These are phyloP conservation scores for Tolypocladium cylindrosporum DNA, from an alignment of 2,329 filamentous ascomycete species.

Conservation along the genomic window DNA sequence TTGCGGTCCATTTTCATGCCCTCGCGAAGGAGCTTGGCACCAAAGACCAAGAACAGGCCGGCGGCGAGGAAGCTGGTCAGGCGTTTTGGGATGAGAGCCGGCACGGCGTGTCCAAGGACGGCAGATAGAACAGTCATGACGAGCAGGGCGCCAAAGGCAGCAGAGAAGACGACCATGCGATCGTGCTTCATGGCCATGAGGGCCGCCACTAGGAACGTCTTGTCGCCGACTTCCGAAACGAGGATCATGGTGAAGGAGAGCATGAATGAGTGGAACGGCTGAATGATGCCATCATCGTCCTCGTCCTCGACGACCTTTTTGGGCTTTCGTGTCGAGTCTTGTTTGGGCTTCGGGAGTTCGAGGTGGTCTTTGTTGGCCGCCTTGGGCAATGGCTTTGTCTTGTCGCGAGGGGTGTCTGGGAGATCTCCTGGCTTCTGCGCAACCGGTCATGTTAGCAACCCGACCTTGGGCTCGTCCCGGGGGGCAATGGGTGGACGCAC, in stretches of 20 bases:
- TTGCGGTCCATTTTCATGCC: constrained; percentile 81
- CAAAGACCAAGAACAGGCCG: constrained; percentile 80
- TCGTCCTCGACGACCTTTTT: constrained; percentile 20
- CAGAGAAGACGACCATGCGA: constrained; percentile 84
- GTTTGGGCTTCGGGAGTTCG: constrained; percentile 27
- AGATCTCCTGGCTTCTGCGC: constrained; percentile 70
- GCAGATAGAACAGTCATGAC: constrained; percentile 95
- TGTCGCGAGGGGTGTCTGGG: constrained; percentile 67
- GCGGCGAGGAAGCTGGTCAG: constrained; percentile 83
- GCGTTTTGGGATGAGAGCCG: constrained; percentile 79
- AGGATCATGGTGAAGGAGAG: constrained; percentile 96
- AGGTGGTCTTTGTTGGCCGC: constrained; percentile 56
- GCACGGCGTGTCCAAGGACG: constrained; percentile 83
- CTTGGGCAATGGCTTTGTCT: constrained; percentile 58
- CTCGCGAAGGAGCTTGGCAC: constrained; percentile 72
- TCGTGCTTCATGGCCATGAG: constrained; percentile 99
- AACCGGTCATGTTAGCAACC: constrained; percentile 9
- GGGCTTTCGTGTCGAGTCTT: constrained; percentile 13
- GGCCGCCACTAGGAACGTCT: constrained; percentile 93
- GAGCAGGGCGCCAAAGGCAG: constrained; percentile 83
- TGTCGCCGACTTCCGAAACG: constrained; percentile 94
- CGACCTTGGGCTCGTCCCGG: background rate
- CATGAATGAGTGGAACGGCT: constrained; percentile 77
- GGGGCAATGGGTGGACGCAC: constrained; percentile 10
- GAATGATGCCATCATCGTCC: constrained; percentile 55